Evolutionary conservation across 2,329 filamentous ascomycete genomes (phyloP).

Genomic region (Aspergillus costaricaensis): DNA sequence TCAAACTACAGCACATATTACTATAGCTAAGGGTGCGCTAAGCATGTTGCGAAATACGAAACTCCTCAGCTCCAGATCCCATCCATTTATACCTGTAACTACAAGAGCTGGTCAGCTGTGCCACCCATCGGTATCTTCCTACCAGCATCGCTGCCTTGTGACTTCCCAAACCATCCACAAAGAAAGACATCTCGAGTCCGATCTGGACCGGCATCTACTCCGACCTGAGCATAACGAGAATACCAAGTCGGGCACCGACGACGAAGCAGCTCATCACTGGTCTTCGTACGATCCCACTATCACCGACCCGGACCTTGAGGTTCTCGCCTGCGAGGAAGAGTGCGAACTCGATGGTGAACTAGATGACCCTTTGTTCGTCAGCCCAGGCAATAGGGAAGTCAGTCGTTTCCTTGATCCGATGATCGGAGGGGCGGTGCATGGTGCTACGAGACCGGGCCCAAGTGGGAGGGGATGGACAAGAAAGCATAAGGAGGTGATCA

Average conservation of each 20-base stretch:
- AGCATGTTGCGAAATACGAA: background rate
- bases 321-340: constrained; percentile 24
- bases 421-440: constrained; percentile 17
- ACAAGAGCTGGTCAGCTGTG: background rate
- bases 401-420: constrained; percentile 25
- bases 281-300: constrained; percentile 29
- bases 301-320: constrained; percentile 25
- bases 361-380: constrained; percentile 26
- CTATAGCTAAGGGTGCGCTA: background rate
- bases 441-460: constrained; percentile 15
- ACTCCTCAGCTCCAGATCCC: background rate
- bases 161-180: background rate
- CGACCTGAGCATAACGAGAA: constrained; percentile 24
- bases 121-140: background rate
- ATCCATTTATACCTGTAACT: background rate
- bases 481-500: constrained; percentile 22
- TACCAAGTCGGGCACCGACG: constrained; percentile 30
- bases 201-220: constrained; percentile 22
- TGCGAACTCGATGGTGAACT: constrained; percentile 23
- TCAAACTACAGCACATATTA: background rate
- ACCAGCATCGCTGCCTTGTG: background rate
- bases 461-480: constrained; percentile 29
- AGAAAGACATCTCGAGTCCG: background rate
- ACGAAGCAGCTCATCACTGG: constrained; percentile 28
- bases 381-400: constrained; percentile 26